These are phyloP conservation scores for Fusarium phyllophilum DNA, from an alignment of 2,329 filamentous ascomycete genomes.

Conservation along the genomic window DNA sequence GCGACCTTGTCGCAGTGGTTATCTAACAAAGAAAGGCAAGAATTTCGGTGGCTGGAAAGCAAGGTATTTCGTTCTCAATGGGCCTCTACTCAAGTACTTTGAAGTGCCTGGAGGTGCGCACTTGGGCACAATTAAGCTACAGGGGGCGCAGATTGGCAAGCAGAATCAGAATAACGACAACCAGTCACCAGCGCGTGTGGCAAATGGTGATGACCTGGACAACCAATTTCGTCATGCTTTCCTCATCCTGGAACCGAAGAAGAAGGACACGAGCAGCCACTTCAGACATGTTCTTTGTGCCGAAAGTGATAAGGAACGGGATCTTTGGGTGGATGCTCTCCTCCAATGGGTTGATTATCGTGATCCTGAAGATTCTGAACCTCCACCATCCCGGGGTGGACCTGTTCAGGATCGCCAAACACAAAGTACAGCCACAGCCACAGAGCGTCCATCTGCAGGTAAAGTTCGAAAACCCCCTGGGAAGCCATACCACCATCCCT, in stretches of 20 bases:
- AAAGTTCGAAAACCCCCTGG: conserved; percentile 49
- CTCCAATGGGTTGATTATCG: conserved; percentile 87
- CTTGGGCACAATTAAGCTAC: conserved; percentile 91
- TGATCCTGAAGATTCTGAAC: conserved; percentile 64
- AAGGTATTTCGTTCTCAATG: conserved; percentile 70
- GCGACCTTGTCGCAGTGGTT: conserved; percentile 82
- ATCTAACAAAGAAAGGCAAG: conserved; percentile 95
- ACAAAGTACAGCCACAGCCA: conserved; percentile 40
- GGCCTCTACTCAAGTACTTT: conserved; percentile 82
- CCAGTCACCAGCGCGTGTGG: conserved; percentile 67
- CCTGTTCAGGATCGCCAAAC: conserved; percentile 54
- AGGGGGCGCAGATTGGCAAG: conserved; percentile 92
- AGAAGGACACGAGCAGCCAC: conserved; percentile 88
- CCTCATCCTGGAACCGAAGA: conserved; percentile 92
- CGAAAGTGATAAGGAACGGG: conserved; percentile 91
- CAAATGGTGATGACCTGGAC: conserved; percentile 77
- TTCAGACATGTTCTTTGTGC: conserved; percentile 96
- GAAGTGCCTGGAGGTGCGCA: conserved; percentile 91
- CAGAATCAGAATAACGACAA: conserved; percentile 68
- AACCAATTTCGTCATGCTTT: conserved; percentile 98
- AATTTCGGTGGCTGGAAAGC: conserved; percentile 99
- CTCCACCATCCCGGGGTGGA: conserved; percentile 41
- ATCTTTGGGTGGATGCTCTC: conserved; percentile 91
- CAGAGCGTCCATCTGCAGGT: conserved; percentile 32
- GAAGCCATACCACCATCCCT: conserved; percentile 50